Percentiles rank a stretch among this genome's conserved stretches.
phyloP scores from a whole-genome alignment of 1,284 basidiomycete genomes.

The Papiliotrema fonsecae region DNA sequence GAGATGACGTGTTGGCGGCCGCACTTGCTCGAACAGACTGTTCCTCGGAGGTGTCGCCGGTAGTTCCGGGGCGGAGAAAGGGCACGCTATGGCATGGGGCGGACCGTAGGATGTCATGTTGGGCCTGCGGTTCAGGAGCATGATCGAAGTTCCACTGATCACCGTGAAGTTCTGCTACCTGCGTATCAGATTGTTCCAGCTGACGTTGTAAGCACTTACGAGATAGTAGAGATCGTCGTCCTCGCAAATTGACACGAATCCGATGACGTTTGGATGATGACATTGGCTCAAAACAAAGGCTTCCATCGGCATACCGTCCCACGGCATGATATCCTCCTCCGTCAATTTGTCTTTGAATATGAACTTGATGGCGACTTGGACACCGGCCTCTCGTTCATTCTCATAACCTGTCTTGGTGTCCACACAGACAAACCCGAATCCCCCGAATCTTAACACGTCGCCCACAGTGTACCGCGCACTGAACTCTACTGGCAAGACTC shows the following conservation, averaged over 20 bases:
- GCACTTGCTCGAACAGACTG: not conserved
- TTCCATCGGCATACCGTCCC: constrained; percentile 61
- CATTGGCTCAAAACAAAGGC: constrained; percentile 69
- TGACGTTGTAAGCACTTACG: constrained; percentile 51
- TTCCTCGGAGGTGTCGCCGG: not conserved
- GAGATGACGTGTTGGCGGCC: too few relatives aligned
- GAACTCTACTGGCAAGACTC: too few relatives aligned
- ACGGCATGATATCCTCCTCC: constrained; percentile 29
- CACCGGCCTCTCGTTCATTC: constrained; percentile 9
- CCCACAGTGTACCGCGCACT: constrained; percentile 57
- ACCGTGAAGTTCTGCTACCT: constrained; percentile 90
- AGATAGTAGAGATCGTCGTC: constrained; percentile 80
- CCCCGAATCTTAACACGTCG: constrained; percentile 76
- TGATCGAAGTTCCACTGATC: constrained; percentile 62
- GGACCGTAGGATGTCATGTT: constrained; percentile 6
- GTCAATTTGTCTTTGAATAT: constrained; percentile 76
- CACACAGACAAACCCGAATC: constrained; percentile 88
- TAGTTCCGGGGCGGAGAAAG: constrained; percentile 11
- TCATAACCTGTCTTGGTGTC: constrained; percentile 46
- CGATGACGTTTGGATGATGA: constrained; percentile 73
- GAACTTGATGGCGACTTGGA: constrained; percentile 86
- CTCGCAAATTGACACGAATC: constrained; percentile 76
- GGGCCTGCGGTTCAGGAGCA: constrained; percentile 8
- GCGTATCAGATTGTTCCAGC: not conserved
- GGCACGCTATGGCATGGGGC: constrained; percentile 16